These are phyloP conservation scores for Ascochyta clinopodiicola DNA, from an alignment of 2,329 filamentous ascomycete genomes.

Conservation along the genomic window DNA sequence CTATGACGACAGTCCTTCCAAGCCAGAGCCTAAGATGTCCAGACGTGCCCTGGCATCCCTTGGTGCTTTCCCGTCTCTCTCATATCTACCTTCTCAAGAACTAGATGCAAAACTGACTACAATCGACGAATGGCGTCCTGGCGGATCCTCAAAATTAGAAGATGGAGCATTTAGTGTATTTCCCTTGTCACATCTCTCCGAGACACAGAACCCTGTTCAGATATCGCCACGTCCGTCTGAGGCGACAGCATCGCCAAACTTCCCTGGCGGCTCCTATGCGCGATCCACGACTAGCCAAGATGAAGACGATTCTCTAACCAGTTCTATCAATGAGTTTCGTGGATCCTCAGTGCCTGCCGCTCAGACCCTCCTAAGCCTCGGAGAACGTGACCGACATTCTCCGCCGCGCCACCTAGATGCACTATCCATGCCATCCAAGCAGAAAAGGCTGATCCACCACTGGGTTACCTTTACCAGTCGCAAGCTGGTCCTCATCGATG, in stretches of 20 bases:
- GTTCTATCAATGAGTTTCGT: not conserved
- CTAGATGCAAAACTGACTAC: slow-evolving; percentile 5
- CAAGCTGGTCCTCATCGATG: slow-evolving; percentile 18
- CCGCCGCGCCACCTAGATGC: slow-evolving; percentile 13
- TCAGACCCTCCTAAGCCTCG: not conserved
- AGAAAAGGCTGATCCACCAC: slow-evolving; percentile 20
- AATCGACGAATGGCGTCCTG: slow-evolving; percentile 15
- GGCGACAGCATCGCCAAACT: not conserved
- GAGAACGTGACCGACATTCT: not conserved
- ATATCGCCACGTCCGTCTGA: not conserved
- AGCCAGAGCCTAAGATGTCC: slow-evolving; percentile 1
- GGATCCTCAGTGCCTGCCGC: not conserved
- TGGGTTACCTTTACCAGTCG: slow-evolving; percentile 20
- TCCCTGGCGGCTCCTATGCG: not conserved
- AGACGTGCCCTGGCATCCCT: slow-evolving; percentile 3
- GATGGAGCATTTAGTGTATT: slow-evolving; percentile 16
- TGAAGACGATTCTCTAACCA: not conserved
- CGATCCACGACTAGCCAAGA: not conserved
- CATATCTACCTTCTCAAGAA: slow-evolving; percentile 4
- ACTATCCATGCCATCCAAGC: slow-evolving; percentile 9
- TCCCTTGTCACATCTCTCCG: not conserved
- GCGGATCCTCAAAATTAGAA: not conserved
- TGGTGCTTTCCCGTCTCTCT: not conserved
- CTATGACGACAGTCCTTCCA: not conserved
- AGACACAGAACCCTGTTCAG: not conserved